Base-by-base conservation (phyloP, 768 basidiomycete genomes). In the Lepiota subincarnata region DNA sequence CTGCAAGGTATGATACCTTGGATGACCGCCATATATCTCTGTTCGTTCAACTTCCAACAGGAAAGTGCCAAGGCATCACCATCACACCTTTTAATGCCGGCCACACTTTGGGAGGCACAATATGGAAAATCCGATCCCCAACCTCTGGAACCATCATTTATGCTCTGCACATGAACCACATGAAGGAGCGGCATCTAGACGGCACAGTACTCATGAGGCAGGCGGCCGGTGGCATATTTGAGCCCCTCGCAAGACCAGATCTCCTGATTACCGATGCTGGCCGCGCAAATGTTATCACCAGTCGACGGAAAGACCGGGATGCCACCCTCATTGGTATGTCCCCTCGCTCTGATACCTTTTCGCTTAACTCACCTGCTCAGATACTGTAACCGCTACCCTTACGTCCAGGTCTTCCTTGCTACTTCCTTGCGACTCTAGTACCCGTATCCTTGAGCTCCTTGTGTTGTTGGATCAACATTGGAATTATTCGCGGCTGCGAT, bases 41-140 rank as follows among this genome's bases (percentile, higher is more conserved):
- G 36, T 20, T 38, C 20, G 38, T 26, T 31, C 16, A 14, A 24
- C 38, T 4, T 39, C 57, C 31, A 31, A 31, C 64, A 89, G 90
- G 92, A 47, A 91, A 93, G 74, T 92, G 90, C 63, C 89, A 94
- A 66, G 92, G 92, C 14, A 73, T 95, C 62, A 95, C 93, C 1
- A 90, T 99, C 58, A 95, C 94, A 14, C 93, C 97, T 1, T 97
- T 94, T 70, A 88, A 90, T 62, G 89, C 93, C 11, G 97, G 96
- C 0, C 95, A 98, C 67, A 92, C 92, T 0, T 80, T 99, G 13
- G 97, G 97, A 56, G 97, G 96, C 40, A 92, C 95, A 4, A 89
- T 99, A 58, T 98, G 94, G 94, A 98, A 98, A 66, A 89, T 99
- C 57, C 86, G 97, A n/a, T 98, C 95, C 0, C 94, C 97, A 1